Conservation (phyloP, 1,139 yeast species). For the Blastobotrys illinoisensis region DNA sequence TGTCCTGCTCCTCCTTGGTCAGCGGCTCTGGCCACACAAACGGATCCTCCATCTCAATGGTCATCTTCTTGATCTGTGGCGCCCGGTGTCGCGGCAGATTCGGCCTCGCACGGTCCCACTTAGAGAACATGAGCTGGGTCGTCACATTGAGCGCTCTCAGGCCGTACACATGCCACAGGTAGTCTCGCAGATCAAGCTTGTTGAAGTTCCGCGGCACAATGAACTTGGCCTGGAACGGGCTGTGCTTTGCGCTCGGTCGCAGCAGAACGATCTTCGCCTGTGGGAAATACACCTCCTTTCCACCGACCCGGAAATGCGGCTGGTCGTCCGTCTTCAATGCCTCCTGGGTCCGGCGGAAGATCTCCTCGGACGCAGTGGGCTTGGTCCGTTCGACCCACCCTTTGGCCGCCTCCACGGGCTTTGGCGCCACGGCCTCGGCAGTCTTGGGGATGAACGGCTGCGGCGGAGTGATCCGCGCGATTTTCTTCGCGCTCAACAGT, state of each 20-base stretch:
- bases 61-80: slow-evolving; percentile 88
- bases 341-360: slow-evolving; percentile 40
- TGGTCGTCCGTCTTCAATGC: slow-evolving; percentile 52
- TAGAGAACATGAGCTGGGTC: slow-evolving; percentile 75
- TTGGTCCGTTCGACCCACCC: slow-evolving; percentile 7
- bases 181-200: slow-evolving; percentile 86
- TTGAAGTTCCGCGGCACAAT: slow-evolving; percentile 88
- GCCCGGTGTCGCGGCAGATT: slow-evolving; percentile 69
- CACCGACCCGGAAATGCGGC: slow-evolving; percentile 81
- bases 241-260: slow-evolving; percentile 87
- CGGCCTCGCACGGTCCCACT: slow-evolving; percentile 54
- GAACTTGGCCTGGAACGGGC: slow-evolving; percentile 93
- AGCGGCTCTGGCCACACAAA: slow-evolving; percentile 82
- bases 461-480: slow-evolving; percentile 22
- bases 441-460: slow-evolving; percentile 19
- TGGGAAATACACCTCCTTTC: slow-evolving; percentile 69
- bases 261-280: slow-evolving; percentile 72
- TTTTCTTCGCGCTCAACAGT: slow-evolving; percentile 18
- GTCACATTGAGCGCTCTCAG: slow-evolving; percentile 83
- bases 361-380: slow-evolving; percentile 16
- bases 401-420: slow-evolving; percentile 8
- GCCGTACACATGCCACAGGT: slow-evolving; percentile 81
- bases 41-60: slow-evolving; percentile 88
- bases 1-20: slow-evolving; percentile 36
- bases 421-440: slow-evolving; percentile 5